These are phyloP conservation scores for Tetradesmus lagerheimii DNA, from an alignment of 139 green algal species.

Conservation along the genomic window DNA sequence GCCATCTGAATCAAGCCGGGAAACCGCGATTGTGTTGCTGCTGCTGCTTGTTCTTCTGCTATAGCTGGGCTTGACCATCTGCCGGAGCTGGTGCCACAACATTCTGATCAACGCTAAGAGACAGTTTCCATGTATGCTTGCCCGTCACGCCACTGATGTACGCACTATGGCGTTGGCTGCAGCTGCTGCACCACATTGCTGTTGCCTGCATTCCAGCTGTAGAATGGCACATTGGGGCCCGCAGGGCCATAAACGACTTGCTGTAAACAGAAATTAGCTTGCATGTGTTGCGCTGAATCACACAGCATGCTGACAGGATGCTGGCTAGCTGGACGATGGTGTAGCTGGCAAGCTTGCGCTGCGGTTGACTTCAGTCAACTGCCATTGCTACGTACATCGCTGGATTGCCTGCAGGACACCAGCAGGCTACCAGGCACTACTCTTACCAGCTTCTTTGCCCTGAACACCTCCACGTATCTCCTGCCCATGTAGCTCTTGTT, in stretches of 20 bases:
- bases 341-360: background rate
- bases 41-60: background rate
- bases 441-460: constrained; percentile 79
- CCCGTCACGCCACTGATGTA: background rate
- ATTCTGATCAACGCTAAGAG: too few relatives aligned
- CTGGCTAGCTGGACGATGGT: background rate
- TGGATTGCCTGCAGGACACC: background rate
- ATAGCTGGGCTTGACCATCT: background rate
- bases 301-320: background rate
- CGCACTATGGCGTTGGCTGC: background rate
- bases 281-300: too few relatives aligned
- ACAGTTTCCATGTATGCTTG: too few relatives aligned
- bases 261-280: too few relatives aligned
- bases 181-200: background rate
- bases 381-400: background rate
- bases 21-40: background rate
- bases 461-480: constrained; percentile 88
- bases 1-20: too few relatives aligned
- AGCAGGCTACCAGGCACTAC: background rate
- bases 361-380: background rate
- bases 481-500: constrained; percentile 85
- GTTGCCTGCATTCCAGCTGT: background rate
- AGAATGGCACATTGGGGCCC: background rate
- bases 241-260: too few relatives aligned
- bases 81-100: background rate